A percentile compares a stretch with the other conserved stretches of the same genome.
phyloP scores from a whole-genome alignment of 2,329 filamentous ascomycete species.

The Lachnellula suecica region DNA sequence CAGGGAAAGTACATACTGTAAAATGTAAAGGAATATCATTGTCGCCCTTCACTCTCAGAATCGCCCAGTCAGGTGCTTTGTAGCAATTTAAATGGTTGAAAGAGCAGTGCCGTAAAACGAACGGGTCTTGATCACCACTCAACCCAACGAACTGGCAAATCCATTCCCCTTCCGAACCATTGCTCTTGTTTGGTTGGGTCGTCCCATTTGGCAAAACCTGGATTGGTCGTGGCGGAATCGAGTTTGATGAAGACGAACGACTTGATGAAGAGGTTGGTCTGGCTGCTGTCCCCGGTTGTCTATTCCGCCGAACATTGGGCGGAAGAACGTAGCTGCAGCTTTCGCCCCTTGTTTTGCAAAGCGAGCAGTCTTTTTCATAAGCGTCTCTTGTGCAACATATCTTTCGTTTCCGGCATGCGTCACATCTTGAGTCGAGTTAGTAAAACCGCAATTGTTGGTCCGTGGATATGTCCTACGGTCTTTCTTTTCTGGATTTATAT shows the following conservation, averaged over 20 bases:
- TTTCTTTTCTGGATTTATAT: conserved; percentile 29
- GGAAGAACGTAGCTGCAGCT: conserved; percentile 26
- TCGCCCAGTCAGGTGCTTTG: conserved; percentile 25
- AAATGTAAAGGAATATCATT: conserved; percentile 23
- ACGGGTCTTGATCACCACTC: conserved; percentile 29
- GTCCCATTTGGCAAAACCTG: neutral
- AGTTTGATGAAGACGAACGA: conserved; percentile 13
- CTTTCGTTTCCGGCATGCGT: conserved; percentile 28
- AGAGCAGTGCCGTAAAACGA: conserved; percentile 26
- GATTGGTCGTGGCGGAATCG: conserved; percentile 8
- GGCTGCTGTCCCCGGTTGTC: conserved; percentile 9
- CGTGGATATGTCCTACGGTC: conserved; percentile 19
- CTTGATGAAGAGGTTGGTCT: conserved; percentile 15
- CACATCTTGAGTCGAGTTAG: conserved; percentile 19
- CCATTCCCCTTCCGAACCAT: conserved; percentile 11
- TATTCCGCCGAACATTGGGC: conserved; percentile 23
- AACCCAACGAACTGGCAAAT: conserved; percentile 27
- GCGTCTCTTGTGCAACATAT: conserved; percentile 29
- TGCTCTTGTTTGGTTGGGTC: neutral
- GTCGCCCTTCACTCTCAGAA: conserved; percentile 23
- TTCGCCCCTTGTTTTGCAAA: conserved; percentile 25
- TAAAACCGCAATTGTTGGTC: neutral
- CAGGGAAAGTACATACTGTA: conserved; percentile 14
- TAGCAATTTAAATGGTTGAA: conserved; percentile 29
- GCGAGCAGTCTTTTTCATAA: conserved; percentile 23